Evolutionary conservation across 179 eudicot genomes (phyloP).

Genomic region (Actinidia chinensis): DNA sequence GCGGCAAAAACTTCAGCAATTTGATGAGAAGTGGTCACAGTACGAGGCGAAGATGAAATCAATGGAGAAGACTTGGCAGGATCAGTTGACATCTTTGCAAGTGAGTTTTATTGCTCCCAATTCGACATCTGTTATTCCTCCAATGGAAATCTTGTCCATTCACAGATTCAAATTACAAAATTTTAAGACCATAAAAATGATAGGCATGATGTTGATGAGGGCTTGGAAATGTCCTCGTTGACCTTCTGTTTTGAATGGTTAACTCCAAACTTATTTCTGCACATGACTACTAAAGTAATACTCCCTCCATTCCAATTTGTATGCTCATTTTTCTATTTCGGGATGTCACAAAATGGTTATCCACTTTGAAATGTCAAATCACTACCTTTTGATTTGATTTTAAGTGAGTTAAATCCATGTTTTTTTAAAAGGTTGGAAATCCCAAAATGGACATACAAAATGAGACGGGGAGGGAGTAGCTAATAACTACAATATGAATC

Average conservation of each 20-base stretch:
- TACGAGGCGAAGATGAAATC: conserved; percentile 65
- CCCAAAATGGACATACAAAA: not conserved
- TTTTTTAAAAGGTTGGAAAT: not conserved
- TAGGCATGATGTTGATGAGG: not conserved
- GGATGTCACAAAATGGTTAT: not conserved
- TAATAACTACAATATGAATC: no score
- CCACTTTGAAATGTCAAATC: not conserved
- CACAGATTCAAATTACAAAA: not conserved
- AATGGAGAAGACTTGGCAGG: conserved; percentile 77
- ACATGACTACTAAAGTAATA: not conserved
- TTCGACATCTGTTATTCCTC: not conserved
- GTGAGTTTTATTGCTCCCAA: conserved; percentile 32
- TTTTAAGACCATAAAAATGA: not conserved
- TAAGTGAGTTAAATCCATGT: no score
- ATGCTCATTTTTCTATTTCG: not conserved
- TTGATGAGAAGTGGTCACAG: conserved; percentile 54
- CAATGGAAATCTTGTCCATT: conserved; percentile 4
- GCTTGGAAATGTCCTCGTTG: not conserved
- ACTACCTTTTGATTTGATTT: no score
- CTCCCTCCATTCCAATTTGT: not conserved
- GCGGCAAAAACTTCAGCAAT: conserved; percentile 39
- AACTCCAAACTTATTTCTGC: not conserved
- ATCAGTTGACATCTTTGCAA: conserved; percentile 59
- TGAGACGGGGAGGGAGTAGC: not conserved
- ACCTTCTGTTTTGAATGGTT: not conserved